Evolutionary conservation across 352 stramenopile species (phyloP), one percentile per base, ranked within the genome.

Genomic region (Phytopythium vexans): DNA sequence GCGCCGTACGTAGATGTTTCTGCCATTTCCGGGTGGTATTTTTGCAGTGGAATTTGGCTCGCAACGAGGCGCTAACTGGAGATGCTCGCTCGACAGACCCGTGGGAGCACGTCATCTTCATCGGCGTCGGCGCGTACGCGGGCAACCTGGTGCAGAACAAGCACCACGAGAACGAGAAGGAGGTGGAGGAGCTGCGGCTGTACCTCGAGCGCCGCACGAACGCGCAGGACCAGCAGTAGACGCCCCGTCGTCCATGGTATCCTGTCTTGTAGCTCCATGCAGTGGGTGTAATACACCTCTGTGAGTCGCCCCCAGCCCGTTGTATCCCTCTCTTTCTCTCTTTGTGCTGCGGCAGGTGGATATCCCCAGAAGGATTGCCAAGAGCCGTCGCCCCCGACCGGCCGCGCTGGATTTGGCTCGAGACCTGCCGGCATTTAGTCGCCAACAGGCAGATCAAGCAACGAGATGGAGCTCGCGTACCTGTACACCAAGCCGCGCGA

Each of bases 401-500:
- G 31, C 16, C 36, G 35, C 9, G 5, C 8, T 8, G 27, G 31
- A 4, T 40, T 21, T 2, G 9, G 7, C 1, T 0, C 16, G 9
- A 27, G 7, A 15, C 14, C 21, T 21, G 8, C 46, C 34, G 15
- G 14, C 8, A n/a, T 14, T 42, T n/a, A 43, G 27, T 43, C 10
- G 16, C n/a, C 35, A 40, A 27, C 11, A 15, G 8, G 15, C 11
- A 14, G 38, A 33, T 9, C 35, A 6, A 21, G 9, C n/a, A 43
- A 38, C 36, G 34, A 52, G 15, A 95, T 96, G 85, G 86, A 97
- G 68, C 81, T 96, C 37, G 85, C 84, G 49, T 95, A 96, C 58
- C 69, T 93, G 39, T 96, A 97, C 59, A 95, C 82, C 9, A 97
- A 97, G 72, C 69, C 82, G n/a, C 74, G 94, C 27, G 86, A 82